A percentile compares a stretch with the other conserved stretches of the same genome.
phyloP scores from a whole-genome alignment of 176 grass and related monocot genomes.

The Coix lacrymajobi region DNA sequence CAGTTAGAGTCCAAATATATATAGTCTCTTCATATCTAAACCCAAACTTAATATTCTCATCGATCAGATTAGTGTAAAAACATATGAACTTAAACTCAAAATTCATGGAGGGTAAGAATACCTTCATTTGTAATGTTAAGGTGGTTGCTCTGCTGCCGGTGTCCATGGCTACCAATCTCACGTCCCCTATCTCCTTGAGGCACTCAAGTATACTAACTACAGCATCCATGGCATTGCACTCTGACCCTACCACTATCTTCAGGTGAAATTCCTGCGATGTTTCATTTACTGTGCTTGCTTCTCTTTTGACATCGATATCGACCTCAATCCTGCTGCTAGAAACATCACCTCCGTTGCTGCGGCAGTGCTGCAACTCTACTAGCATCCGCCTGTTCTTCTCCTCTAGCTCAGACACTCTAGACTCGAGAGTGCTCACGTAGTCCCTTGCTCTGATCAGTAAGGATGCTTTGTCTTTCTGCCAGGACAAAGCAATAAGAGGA shows the following conservation, averaged over 20 bases:
- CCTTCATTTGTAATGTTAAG: slow-evolving; percentile 13
- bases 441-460: slow-evolving; percentile 31
- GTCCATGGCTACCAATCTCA: slow-evolving; percentile 14
- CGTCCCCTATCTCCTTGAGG: slow-evolving; percentile 12
- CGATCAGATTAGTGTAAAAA: background rate
- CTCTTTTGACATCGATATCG: background rate
- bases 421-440: slow-evolving; percentile 22
- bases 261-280: background rate
- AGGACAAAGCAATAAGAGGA: background rate
- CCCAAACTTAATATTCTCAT: background rate
- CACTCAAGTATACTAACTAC: background rate
- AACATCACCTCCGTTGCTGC: background rate
- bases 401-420: slow-evolving; percentile 22
- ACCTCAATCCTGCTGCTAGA: background rate
- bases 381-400: slow-evolving; percentile 23
- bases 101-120: background rate
- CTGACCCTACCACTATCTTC: background rate
- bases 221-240: background rate
- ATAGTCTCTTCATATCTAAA: too few species aligned
- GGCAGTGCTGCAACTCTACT: background rate
- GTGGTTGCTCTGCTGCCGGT: background rate
- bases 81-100: background rate
- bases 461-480: slow-evolving; percentile 42
- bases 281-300: background rate
- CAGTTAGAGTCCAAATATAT: background rate